phyloP scores from a whole-genome alignment of 2,329 filamentous ascomycete genomes.

The Colletotrichum australisinense region DNA sequence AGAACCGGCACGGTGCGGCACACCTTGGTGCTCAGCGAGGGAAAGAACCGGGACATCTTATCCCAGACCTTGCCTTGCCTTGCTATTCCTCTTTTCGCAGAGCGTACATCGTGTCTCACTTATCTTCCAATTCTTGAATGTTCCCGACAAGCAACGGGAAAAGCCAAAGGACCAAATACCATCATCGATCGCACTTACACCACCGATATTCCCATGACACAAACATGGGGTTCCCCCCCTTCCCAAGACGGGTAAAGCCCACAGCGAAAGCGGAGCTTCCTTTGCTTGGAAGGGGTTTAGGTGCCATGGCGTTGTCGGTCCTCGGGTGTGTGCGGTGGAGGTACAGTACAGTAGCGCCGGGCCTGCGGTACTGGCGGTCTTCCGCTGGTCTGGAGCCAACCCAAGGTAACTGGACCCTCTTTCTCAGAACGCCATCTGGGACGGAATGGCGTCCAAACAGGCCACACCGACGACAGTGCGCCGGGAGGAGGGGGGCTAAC shows the following conservation, averaged over 20 bases:
- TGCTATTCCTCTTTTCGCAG: no score
- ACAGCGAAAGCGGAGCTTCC: background rate
- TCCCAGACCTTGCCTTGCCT: no score
- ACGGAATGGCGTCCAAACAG: conserved; percentile 12
- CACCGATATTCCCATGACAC: background rate
- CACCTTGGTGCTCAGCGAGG: background rate
- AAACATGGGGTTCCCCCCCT: background rate
- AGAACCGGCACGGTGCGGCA: background rate
- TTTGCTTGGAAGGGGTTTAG: background rate
- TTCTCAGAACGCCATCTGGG: conserved; percentile 5
- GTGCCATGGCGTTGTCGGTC: background rate
- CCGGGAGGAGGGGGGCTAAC: background rate
- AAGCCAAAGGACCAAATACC: background rate
- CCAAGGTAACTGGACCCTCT: background rate
- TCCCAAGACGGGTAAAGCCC: background rate
- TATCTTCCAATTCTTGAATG: background rate
- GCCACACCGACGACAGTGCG: background rate
- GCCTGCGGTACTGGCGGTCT: background rate
- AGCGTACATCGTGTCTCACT: no score
- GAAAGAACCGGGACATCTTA: background rate
- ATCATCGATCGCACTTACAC: background rate
- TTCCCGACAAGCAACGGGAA: background rate
- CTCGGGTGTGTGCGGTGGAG: background rate
- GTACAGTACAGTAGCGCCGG: conserved; percentile 3
- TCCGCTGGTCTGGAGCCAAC: background rate